phyloP scores from a whole-genome alignment of 2,329 filamentous ascomycete genomes.

The Hypoxylon sp. region DNA sequence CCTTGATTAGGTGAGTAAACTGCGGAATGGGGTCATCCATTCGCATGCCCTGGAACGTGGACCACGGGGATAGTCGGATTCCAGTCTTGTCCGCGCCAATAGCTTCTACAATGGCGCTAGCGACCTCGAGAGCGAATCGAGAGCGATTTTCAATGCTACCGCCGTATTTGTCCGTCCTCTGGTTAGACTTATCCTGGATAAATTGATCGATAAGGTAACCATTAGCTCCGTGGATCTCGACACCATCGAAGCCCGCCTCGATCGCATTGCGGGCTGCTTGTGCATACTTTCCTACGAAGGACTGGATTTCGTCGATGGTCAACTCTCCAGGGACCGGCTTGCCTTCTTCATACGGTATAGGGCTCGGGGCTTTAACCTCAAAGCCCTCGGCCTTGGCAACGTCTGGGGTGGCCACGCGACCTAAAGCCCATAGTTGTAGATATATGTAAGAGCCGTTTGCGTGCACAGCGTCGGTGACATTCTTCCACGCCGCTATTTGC shows the following conservation, averaged over 20 bases:
- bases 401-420: constrained; percentile 62
- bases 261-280: constrained; percentile 69
- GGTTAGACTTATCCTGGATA: constrained; percentile 53
- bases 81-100: constrained; percentile 67
- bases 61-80: constrained; percentile 73
- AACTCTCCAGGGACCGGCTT: constrained; percentile 68
- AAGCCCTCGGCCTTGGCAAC: constrained; percentile 33
- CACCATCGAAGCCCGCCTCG: constrained; percentile 72
- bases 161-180: constrained; percentile 47
- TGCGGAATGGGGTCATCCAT: constrained; percentile 75
- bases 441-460: constrained; percentile 70
- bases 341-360: constrained; percentile 50
- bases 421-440: constrained; percentile 71
- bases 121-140: constrained; percentile 66
- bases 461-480: constrained; percentile 71
- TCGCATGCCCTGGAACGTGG: constrained; percentile 73
- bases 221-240: constrained; percentile 66
- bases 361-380: constrained; percentile 51
- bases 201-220: constrained; percentile 73
- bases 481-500: constrained; percentile 69
- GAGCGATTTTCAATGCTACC: constrained; percentile 50
- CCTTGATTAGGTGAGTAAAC: constrained; percentile 70
- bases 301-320: constrained; percentile 75
- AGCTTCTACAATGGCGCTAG: constrained; percentile 57
- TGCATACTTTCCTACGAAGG: constrained; percentile 72